Base-by-base conservation (phyloP, 1,284 basidiomycete genomes). In the Ceratobasidium sp. region DNA sequence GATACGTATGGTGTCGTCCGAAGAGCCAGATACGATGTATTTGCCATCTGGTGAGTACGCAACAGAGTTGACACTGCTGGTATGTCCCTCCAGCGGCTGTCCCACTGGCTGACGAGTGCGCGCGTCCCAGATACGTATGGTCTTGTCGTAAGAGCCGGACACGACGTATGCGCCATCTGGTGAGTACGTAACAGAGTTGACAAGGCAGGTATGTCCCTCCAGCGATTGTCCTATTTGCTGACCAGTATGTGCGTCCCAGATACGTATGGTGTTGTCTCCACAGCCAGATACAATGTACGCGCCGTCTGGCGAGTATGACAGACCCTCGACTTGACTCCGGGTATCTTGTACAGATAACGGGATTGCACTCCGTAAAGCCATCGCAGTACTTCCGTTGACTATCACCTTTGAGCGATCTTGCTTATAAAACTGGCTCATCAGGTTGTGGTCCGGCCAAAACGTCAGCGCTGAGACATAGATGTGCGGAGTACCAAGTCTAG, bases 21-120 rank as follows among this genome's bases (percentile, higher is more conserved):
- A 20, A 23, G 78, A 79, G 33, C 77, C 67, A 7, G 77, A 78
- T 3, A 56, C 78, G 5, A 79, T n/a, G 23, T 9, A 42, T 28
- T 10, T 46, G n/a, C 78, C 77, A 78, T 79, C 78, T 42, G 77
- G 67, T 7, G 77, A 78, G 51, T 58, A 79, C 9, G 64, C 77
- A 20, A 79, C 44, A 44, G 46, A 67, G 2, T 0, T 12, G 13
- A 53, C 20, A n/a, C 2, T 2, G 13, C 51, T 53, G 18, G 51
- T n/a, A 20, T 53, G 51, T 13, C 51, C 51, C 6, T 20, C 20
- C 18, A 53, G 13, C 2, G 51, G 51, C 51, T 53, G 13, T 53
- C 51, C 51, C 20, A n/a, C n/a, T 12, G 51, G 6, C 20, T 53
- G 51, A 6, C 13, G 0, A 2, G 51, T 53, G 2, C n/a, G 13